These are phyloP conservation scores for Eucalyptus urophylla DNA, from an alignment of 345 rosid species.

Conservation along the genomic window DNA sequence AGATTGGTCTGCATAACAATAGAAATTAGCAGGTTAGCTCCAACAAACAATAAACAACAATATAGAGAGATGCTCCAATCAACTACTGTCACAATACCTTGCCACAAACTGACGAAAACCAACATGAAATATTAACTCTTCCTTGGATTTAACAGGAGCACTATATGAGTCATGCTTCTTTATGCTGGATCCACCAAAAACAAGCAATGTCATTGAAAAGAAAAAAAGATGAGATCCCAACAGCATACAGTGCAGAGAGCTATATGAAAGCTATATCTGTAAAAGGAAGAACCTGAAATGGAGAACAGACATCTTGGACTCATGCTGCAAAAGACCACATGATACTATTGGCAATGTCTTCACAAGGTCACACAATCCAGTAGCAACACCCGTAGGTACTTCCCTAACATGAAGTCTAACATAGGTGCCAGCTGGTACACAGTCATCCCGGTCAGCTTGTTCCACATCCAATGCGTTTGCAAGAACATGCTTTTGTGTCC, in stretches of 20 bases:
- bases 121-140: slow-evolving; percentile 81
- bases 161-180: slow-evolving; percentile 69
- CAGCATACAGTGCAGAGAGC: background rate
- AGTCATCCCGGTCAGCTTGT: slow-evolving; percentile 42
- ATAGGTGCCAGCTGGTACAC: slow-evolving; percentile 46
- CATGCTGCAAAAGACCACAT: slow-evolving; percentile 91
- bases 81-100: slow-evolving; percentile 25
- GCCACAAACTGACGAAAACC: slow-evolving; percentile 93
- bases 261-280: background rate
- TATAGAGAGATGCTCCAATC: background rate
- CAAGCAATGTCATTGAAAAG: background rate
- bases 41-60: background rate
- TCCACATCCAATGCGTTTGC: slow-evolving; percentile 48
- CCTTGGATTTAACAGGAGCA: slow-evolving; percentile 82
- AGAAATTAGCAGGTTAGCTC: background rate
- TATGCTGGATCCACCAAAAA: slow-evolving; percentile 27
- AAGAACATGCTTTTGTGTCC: slow-evolving; percentile 77
- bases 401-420: slow-evolving; percentile 68
- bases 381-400: slow-evolving; percentile 45
- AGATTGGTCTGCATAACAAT: slow-evolving; percentile 58
- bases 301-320: slow-evolving; percentile 95
- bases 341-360: slow-evolving; percentile 38
- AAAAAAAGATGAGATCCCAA: background rate
- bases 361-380: slow-evolving; percentile 31
- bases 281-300: slow-evolving; percentile 57